These are phyloP conservation scores for Cardiosporidium cionae DNA, from an alignment of 169 alveolate genomes.

Conservation along the genomic window DNA sequence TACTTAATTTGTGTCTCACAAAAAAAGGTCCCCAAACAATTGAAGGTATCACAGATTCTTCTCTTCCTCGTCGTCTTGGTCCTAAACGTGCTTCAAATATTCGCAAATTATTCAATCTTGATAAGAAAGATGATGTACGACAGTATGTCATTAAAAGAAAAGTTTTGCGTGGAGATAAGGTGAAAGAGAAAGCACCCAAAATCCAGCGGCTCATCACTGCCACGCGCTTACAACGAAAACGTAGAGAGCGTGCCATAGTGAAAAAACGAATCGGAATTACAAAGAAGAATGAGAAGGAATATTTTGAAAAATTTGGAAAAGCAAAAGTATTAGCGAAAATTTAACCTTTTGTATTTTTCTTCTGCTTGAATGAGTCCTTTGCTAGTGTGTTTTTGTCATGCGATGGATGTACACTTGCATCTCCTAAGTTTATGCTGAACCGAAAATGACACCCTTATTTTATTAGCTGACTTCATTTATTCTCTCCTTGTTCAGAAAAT, in stretches of 20 bases:
- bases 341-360: too few relatives aligned
- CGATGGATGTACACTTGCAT: too few relatives aligned
- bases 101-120: conserved; percentile 91
- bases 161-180: conserved; percentile 51
- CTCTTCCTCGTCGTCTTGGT: conserved; percentile 95
- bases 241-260: conserved; percentile 25
- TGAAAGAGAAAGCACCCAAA: conserved; percentile 91
- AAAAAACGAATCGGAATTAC: conserved; percentile 6
- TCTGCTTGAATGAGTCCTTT: too few relatives aligned
- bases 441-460: too few relatives aligned
- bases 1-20: conserved; percentile 85
- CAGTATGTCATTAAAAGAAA: conserved; percentile 85
- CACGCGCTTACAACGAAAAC: conserved; percentile 93
- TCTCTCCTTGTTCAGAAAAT: too few relatives aligned
- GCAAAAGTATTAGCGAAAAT: too few relatives aligned
- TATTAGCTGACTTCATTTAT: too few relatives aligned
- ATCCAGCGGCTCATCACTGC: conserved; percentile 99
- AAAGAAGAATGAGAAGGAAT: conserved; percentile 8
- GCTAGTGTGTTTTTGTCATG: too few relatives aligned
- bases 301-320: conserved; percentile 13
- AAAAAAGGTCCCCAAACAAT: conserved; percentile 95
- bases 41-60: conserved; percentile 93
- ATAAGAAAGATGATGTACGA: conserved; percentile 85
- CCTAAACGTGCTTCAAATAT: conserved; percentile 99
- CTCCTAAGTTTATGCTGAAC: too few relatives aligned